These are phyloP conservation scores for Cercospora janseana DNA, from an alignment of 2,329 filamentous ascomycete genomes.

Conservation along the genomic window DNA sequence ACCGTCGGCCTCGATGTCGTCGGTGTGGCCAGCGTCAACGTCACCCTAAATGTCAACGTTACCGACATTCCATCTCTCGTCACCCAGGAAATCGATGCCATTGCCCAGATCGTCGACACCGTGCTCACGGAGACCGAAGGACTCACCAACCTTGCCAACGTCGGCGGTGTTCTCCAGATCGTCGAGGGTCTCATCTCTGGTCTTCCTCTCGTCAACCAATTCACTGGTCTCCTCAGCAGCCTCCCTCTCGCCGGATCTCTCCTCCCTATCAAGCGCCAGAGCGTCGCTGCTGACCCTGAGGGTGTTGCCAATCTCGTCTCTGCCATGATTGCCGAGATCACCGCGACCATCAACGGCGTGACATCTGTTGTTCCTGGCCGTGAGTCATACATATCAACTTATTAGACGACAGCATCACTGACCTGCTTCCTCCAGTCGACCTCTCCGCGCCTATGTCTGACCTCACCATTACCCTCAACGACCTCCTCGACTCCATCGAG, in stretches of 20 bases:
- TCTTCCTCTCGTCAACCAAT: background rate
- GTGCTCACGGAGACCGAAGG: background rate
- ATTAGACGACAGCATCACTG: background rate
- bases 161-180: conserved; percentile 2
- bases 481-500: conserved; percentile 19
- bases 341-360: conserved; percentile 15
- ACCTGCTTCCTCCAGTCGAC: conserved; percentile 5
- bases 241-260: conserved; percentile 6
- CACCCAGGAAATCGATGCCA: conserved; percentile 2
- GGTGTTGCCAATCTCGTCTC: conserved; percentile 17
- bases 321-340: conserved; percentile 17
- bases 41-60: conserved; percentile 11
- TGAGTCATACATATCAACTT: conserved; percentile 4
- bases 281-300: conserved; percentile 6
- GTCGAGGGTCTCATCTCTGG: background rate
- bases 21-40: conserved; percentile 9
- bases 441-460: conserved; percentile 7
- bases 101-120: conserved; percentile 9
- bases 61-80: conserved; percentile 9
- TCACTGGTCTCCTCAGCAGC: background rate
- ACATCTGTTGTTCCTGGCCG: conserved; percentile 15
- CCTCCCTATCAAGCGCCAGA: conserved; percentile 12
- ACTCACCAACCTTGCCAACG: conserved; percentile 6
- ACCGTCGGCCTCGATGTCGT: conserved; percentile 10
- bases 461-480: conserved; percentile 14